Base-by-base conservation (phyloP, 805 yeast genomes). In the Myxozyma kluyveri region DNA sequence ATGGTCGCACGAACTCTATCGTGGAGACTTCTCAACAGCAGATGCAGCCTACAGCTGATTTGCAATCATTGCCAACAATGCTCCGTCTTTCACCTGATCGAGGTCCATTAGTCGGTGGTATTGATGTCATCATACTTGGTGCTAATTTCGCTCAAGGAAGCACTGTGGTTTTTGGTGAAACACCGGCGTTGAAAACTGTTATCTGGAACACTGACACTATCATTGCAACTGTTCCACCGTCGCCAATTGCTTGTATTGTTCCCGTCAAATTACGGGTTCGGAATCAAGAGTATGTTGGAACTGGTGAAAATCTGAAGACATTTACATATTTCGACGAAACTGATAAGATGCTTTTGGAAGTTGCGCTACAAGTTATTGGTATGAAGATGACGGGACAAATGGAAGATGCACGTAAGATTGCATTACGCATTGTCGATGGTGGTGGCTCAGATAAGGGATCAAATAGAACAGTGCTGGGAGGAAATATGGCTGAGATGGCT, bases 141-240 rank as follows among this genome's bases (percentile, higher is more conserved):
- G 77, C 83, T 44, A 86, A 88, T 53, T 93, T 93, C 75, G 81
- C 83, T 48, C 86, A 85, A 17, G 96, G 95, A 0, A 72, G 91
- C 52, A 73, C 75, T 22, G 96, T 91, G 14, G 84, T 84, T 69
- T 93, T 93, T 70, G 99, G 99, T 31, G 81, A 70, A 21, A 54
- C 45, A 27, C 62, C 61, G 5, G 69, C 75, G 1, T 60, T 64
- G 10, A 85, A 93, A 2, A 88, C 97, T 0, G 96, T 89, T 64
- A 90, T 96, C 69, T 93, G 99, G 99, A 87, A 95, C 42, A 93
- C 86, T 36, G 78, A 93, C 1, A 93, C 99, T 0, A 86, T 93
- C 48, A 96, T 93, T 1, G 88, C 98, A 0, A 88, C 86, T 63
- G 73, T 93, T 45, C 99, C 99, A 2, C 97, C 99, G 2, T 87